Evolutionary conservation across 2,329 filamentous ascomycete species (phyloP).

Genomic region (Metarhizium guizhouense): DNA sequence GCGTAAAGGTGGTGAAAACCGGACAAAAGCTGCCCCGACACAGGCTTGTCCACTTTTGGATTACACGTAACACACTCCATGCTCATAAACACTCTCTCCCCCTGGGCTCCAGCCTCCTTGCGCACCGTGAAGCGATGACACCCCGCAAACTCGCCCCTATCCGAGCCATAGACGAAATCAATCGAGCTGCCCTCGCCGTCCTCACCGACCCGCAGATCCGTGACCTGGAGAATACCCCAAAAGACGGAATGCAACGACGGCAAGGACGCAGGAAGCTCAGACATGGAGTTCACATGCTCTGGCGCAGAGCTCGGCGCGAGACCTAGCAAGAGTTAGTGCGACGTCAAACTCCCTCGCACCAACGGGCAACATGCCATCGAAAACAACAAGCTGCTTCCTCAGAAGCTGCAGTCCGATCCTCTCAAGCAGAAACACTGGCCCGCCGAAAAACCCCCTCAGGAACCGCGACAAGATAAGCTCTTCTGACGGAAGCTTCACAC

Average conservation of each 20-base stretch:
- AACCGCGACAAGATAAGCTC: conserved; percentile 19
- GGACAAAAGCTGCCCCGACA: too few relatives aligned
- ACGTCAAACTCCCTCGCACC: too few relatives aligned
- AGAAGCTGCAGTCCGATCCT: conserved; percentile 9
- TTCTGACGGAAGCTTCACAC: conserved; percentile 8
- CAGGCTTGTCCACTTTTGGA: too few relatives aligned
- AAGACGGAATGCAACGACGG: background rate
- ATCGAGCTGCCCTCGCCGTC: conserved; percentile 13
- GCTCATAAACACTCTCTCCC: background rate
- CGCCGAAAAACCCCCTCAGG: conserved; percentile 20
- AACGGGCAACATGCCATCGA: background rate
- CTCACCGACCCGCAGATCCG: background rate
- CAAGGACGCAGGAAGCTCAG: background rate
- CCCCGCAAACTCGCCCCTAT: conserved; percentile 14
- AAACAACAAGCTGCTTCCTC: background rate
- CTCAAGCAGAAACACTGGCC: conserved; percentile 19
- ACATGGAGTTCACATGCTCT: background rate
- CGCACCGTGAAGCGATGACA: conserved; percentile 14
- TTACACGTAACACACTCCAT: too few relatives aligned
- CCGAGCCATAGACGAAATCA: conserved; percentile 21
- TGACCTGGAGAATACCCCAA: background rate
- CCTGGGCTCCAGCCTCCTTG: too few relatives aligned
- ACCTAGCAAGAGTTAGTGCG: too few relatives aligned
- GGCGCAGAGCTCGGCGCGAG: background rate
- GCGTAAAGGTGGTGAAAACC: too few relatives aligned